phyloP scores from a whole-genome alignment of 441 rosid genomes.

The Populus hybrid region DNA sequence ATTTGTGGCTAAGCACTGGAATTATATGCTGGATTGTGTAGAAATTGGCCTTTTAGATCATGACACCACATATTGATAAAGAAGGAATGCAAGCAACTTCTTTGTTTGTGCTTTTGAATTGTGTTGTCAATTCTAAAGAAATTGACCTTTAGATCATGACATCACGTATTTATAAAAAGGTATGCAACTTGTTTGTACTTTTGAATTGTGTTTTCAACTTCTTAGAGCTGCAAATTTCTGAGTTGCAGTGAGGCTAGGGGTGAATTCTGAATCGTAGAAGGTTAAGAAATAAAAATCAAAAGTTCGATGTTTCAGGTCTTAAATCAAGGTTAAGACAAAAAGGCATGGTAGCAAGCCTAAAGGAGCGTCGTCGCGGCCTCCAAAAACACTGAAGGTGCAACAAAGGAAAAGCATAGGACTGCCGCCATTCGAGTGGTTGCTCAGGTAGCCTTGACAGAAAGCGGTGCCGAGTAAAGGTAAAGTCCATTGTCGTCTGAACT shows the following conservation, averaged over 20 bases:
- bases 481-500: too few relatives aligned
- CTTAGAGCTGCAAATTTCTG: neutral
- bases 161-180: too few relatives aligned
- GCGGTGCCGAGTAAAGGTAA: too few relatives aligned
- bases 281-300: neutral
- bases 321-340: too few relatives aligned
- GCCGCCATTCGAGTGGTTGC: too few relatives aligned
- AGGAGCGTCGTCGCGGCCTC: neutral
- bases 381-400: neutral
- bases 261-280: neutral
- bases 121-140: neutral
- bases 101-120: neutral
- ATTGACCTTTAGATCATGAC: neutral
- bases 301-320: too few relatives aligned
- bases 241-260: neutral
- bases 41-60: constrained; percentile 21
- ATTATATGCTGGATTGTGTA: constrained; percentile 27
- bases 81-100: neutral
- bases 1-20: constrained; percentile 22
- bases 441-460: too few relatives aligned
- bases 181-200: too few relatives aligned
- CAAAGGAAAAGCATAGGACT: too few relatives aligned
- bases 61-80: constrained; percentile 17
- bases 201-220: neutral
- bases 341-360: too few relatives aligned